Evolutionary conservation across 768 basidiomycete genomes (phyloP), one percentile per base, ranked within the genome.

Genomic region (Tricholomella constricta): DNA sequence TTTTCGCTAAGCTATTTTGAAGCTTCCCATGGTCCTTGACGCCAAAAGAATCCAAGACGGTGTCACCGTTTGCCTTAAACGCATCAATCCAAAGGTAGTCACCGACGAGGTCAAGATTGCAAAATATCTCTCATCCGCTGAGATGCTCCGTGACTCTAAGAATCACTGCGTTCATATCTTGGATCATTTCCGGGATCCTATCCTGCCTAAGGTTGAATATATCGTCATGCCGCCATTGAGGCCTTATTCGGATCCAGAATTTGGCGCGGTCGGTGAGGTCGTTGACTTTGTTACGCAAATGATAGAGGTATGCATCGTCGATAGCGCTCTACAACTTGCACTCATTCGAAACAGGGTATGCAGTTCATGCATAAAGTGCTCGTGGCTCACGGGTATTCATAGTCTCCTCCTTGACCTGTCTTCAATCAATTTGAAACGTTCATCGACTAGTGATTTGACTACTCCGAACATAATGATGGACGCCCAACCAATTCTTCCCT

Each of bases 201-300:
- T 32, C 14, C 31, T 32, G 2, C 31, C 31, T 2, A 32, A 32
- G 4, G 31, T 32, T 2, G 31, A 32, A 10, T 32, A 4, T 10
- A 4, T 32, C 31, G 31, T 32, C 31, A 32, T 32, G 31, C 9
- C 2, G 31, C 9, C 31, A 2, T 10, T 32, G 31, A 32, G 31
- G 31, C 31, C 4, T 11, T 32, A 32, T 32, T 9, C 31, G 10
- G 9, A 32, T 10, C 31, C 31, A 10, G 31, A 32, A 10, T 32
- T 32, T 10, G 45, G 51, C 10, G 55, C 58, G n/a, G 63, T 63
- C 14, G 57, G 54, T 14, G 70, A 72, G 42, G 64, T 68, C 11
- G 62, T 69, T 10, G 70, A 72, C 55, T 70, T 69, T 47, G 65
- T 70, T 12, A 64, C 63, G 9, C 31, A 32, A 10, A 11, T 32